Percentiles rank a stretch among this genome's conserved stretches.
Conservation (phyloP, 345 rosid genomes). For the Brassica carinata region DNA sequence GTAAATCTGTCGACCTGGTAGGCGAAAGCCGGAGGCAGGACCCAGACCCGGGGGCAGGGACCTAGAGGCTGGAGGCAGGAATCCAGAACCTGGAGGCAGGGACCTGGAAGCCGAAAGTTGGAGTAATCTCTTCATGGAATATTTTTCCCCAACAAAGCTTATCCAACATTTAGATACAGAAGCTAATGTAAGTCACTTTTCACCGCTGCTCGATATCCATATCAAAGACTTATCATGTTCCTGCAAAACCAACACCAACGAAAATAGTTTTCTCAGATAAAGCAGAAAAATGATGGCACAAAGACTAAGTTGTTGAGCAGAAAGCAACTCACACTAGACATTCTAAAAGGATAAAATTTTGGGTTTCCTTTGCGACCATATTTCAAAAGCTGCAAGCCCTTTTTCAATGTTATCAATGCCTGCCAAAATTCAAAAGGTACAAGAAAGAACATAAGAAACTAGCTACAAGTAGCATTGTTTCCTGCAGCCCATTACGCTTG, state of each 20-base stretch:
- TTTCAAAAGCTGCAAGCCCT: constrained; percentile 87
- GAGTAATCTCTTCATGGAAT: no score
- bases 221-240: constrained; percentile 78
- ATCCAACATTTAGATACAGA: constrained; percentile 53
- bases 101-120: no score
- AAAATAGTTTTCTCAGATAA: background rate
- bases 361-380: constrained; percentile 96
- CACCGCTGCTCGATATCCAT: constrained; percentile 84
- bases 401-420: constrained; percentile 83
- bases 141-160: no score
- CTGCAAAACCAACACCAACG: constrained; percentile 44
- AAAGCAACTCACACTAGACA: constrained; percentile 72
- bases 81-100: no score
- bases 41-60: no score
- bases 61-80: no score
- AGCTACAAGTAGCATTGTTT: background rate
- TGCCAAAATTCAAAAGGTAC: constrained; percentile 21
- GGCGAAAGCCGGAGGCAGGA: no score
- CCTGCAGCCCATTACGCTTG: background rate
- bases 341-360: constrained; percentile 82
- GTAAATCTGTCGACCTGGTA: no score
- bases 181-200: constrained; percentile 77
- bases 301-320: background rate
- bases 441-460: no score
- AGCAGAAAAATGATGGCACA: background rate